Evolutionary conservation across 257 asterid genomes (phyloP).

Genomic region (Datura wrightii): DNA sequence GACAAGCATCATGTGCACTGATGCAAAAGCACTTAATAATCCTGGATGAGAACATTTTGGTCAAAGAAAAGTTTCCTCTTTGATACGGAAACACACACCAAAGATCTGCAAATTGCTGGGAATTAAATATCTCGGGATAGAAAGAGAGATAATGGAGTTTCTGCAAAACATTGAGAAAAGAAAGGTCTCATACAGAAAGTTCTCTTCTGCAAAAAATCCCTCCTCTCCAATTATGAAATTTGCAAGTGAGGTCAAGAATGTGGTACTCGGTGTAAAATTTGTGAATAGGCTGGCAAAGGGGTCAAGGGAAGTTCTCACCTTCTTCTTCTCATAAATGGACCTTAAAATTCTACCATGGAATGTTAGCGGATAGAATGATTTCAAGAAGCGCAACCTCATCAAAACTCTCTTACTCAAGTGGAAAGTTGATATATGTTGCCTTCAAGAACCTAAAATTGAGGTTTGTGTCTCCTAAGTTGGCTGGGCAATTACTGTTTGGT

Average conservation of each 20-base stretch:
- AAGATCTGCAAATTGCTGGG: conserved; percentile 13
- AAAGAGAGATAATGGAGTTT: background rate
- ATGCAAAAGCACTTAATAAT: conserved; percentile 19
- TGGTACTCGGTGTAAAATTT: background rate
- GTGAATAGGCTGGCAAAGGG: background rate
- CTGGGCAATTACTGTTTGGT: background rate
- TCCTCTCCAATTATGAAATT: background rate
- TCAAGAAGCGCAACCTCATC: background rate
- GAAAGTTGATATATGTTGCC: background rate
- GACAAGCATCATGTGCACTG: background rate
- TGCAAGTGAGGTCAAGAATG: background rate
- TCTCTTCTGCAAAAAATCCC: background rate
- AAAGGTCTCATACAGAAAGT: background rate
- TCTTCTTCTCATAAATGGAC: background rate
- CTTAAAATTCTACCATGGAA: background rate
- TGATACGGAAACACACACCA: background rate
- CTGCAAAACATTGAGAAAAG: conserved; percentile 12
- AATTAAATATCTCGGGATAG: background rate
- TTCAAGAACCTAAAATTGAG: conserved; percentile 20
- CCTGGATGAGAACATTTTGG: background rate
- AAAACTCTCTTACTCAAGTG: background rate
- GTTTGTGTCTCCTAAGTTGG: background rate
- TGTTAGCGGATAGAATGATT: background rate
- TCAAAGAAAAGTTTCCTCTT: background rate
- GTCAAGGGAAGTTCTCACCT: background rate